These are phyloP conservation scores for Abrus pulchellus DNA, from an alignment of 306 rosid species.

Conservation along the genomic window DNA sequence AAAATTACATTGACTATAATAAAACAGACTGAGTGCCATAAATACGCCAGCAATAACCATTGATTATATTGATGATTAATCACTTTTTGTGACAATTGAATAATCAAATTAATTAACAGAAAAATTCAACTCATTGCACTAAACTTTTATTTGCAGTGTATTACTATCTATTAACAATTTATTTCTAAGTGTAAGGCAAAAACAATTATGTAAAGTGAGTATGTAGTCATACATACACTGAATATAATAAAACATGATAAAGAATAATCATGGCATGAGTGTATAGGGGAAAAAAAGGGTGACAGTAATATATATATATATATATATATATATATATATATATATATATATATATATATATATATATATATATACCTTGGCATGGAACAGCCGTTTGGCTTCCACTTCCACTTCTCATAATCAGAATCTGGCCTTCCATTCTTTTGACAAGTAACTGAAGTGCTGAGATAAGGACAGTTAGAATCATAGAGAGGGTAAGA, in stretches of 20 bases:
- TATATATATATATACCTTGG: constrained; percentile 63
- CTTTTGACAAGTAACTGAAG: constrained; percentile 79
- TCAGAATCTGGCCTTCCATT: constrained; percentile 93
- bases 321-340: constrained; percentile 25
- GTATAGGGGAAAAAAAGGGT: constrained; percentile 13
- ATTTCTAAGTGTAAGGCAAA: not conserved
- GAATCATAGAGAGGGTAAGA: constrained; percentile 89
- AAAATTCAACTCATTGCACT: not conserved
- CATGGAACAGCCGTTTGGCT: constrained; percentile 72
- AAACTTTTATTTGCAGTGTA: not conserved
- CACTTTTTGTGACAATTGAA: not conserved
- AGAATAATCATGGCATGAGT: not conserved
- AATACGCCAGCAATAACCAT: not conserved
- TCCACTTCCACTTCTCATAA: constrained; percentile 90
- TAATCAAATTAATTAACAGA: not conserved
- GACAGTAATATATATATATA: constrained; percentile 27
- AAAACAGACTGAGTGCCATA: not conserved
- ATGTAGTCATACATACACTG: not conserved
- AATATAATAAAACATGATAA: not conserved
- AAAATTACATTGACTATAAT: not conserved
- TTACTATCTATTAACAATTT: not conserved
- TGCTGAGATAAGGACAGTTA: constrained; percentile 74
- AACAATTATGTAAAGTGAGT: not conserved
- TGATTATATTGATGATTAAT: not conserved
- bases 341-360: constrained; percentile 38